Percentiles rank a stretch among this genome's conserved stretches.
Evolutionary conservation across 345 rosid species (phyloP).

Genomic region (Microcos paniculata): DNA sequence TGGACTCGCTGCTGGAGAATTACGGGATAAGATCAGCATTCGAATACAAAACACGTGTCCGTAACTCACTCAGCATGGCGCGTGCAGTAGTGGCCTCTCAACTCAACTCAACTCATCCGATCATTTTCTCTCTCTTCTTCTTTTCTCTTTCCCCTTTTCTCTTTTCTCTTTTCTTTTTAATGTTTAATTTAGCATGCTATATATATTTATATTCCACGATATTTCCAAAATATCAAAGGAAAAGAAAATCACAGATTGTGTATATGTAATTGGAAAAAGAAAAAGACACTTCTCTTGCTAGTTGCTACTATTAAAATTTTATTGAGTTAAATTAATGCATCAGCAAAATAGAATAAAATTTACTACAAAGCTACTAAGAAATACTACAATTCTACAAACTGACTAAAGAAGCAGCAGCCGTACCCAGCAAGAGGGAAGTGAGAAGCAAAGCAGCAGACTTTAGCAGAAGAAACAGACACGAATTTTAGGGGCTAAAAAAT

Average conservation of each 20-base stretch:
- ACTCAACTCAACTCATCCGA: not conserved
- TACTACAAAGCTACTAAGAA: not conserved
- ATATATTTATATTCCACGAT: not conserved
- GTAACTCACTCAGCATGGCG: constrained; percentile 28
- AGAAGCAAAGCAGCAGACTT: not conserved
- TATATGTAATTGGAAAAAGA: not conserved
- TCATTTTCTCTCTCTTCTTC: not conserved
- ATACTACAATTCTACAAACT: not conserved
- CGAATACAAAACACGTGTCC: constrained; percentile 31
- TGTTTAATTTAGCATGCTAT: not conserved
- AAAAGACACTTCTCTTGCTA: not conserved
- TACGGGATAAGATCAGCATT: constrained; percentile 5
- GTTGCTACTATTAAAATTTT: not conserved
- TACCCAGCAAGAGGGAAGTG: not conserved
- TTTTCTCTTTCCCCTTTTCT: not conserved
- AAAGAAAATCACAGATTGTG: not conserved
- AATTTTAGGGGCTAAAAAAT: constrained; percentile 1
- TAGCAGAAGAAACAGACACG: constrained; percentile 25
- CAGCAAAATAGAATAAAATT: not conserved
- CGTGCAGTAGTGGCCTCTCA: constrained; percentile 14
- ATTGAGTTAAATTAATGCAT: not conserved
- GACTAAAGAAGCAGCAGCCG: not conserved
- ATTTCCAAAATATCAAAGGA: not conserved
- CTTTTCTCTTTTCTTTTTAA: not conserved
- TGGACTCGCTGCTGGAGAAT: not conserved